Percentiles rank a stretch among this genome's conserved stretches.
Evolutionary conservation across 2,329 filamentous ascomycete species (phyloP).

Genomic region (Venturiaceae sp.): DNA sequence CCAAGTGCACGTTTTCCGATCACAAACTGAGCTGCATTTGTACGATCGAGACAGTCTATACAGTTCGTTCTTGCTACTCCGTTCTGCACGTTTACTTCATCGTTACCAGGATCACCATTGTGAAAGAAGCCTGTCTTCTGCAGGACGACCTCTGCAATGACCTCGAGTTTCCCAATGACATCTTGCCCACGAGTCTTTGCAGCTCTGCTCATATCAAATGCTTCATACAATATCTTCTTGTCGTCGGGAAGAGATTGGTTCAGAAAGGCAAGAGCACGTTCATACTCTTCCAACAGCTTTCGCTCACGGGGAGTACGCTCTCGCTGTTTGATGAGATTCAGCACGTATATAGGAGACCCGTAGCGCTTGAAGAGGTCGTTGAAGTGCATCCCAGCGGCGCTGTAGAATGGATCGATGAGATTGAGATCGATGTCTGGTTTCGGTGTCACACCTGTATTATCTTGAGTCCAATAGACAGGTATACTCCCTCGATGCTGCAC

Average conservation of each 20-base stretch:
- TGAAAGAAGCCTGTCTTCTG: conserved; percentile 87
- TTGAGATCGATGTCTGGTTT: conserved; percentile 95
- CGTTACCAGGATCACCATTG: conserved; percentile 66
- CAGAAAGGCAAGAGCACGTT: conserved; percentile 77
- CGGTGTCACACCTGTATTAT: conserved; percentile 87
- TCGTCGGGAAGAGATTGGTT: conserved; percentile 83
- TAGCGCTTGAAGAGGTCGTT: conserved; percentile 91
- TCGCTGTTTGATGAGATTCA: conserved; percentile 79
- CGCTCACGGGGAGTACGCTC: conserved; percentile 87
- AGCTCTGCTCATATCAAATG: conserved; percentile 96
- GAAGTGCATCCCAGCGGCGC: conserved; percentile 86
- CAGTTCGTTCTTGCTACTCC: conserved; percentile 93
- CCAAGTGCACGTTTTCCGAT: conserved; percentile 91
- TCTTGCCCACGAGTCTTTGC: conserved; percentile 86
- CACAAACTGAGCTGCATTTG: conserved; percentile 95
- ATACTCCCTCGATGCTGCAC: conserved; percentile 96
- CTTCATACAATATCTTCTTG: conserved; percentile 85
- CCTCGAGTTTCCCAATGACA: conserved; percentile 85
- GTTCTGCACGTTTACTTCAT: conserved; percentile 67
- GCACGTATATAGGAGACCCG: conserved; percentile 79
- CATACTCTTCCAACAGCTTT: conserved; percentile 80
- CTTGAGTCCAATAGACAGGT: conserved; percentile 94
- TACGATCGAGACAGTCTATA: conserved; percentile 94
- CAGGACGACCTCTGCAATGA: conserved; percentile 80
- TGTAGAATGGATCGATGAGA: conserved; percentile 92